Evolutionary conservation across 306 rosid species (phyloP), one percentile per base, ranked within the genome.

Genomic region (Cicer chorassanicum): DNA sequence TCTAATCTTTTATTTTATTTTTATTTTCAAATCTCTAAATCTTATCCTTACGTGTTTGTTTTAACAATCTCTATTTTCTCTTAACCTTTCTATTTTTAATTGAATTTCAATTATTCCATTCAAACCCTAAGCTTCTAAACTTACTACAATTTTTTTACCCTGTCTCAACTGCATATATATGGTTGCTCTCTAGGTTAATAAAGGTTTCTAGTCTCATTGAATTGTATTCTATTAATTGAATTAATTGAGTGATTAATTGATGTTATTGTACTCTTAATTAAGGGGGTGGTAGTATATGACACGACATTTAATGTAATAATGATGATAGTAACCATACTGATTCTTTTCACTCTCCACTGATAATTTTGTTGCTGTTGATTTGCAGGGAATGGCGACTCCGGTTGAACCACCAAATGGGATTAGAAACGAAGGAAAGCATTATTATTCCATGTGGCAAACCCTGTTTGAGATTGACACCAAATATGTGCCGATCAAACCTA

Each of bases 371-470:
- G 16, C 1, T 51, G 48, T 60, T 84, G 39, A 42, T 68, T 62
- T 55, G 75, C 72, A 80, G 89, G 84, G 44, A 77, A 93, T 93
- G 98, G 97, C 98, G n/a, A 89, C 97, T 54, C 97, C 84, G 7
- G 98, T 93, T 55, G 98, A 87, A 75, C 93, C 98, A 36, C 98
- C 98, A 5, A 91, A 93, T 74, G 98, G 98, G 84, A 75, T 89
- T 65, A 72, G 78, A 71, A 39, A 68, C 7, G 79, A 78, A 55
- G 98, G 98, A 11, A 93, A 91, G 86, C 98, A 91, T 76, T 91
- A 93, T 74, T 93, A 59, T 45, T 88, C 97, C 68, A 93, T 93
- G 96, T 93, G 98, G 98, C 92, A 91, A 74, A 82, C 93, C 29
- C 70, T 93, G 78, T 93, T 93, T 73, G 98, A 93, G 89, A 87